Evolutionary conservation across 805 yeast species (phyloP).

Genomic region (Tetrapisispora iriomotensis): DNA sequence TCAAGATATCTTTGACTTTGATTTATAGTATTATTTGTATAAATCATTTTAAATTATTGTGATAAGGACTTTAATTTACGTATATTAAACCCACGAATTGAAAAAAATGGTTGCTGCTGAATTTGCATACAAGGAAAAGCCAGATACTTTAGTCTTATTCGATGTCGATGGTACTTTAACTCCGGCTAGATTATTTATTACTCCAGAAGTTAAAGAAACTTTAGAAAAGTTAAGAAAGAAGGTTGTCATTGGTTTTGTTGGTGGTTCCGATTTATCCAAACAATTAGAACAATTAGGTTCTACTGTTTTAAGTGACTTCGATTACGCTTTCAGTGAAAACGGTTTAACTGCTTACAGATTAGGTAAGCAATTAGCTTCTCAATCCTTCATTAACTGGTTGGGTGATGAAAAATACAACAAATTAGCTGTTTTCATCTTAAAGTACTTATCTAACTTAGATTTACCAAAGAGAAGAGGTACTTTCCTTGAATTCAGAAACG

Average conservation of each 20-base stretch:
- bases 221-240: slow-evolving; percentile 75
- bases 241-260: slow-evolving; percentile 93
- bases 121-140: slow-evolving; percentile 67
- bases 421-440: slow-evolving; percentile 75
- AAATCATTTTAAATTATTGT: too few species aligned
- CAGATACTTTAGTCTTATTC: slow-evolving; percentile 81
- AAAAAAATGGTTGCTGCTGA: slow-evolving; percentile 27
- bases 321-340: slow-evolving; percentile 93
- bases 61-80: too few species aligned
- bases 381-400: slow-evolving; percentile 89
- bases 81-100: too few species aligned
- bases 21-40: too few species aligned
- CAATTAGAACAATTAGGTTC: slow-evolving; percentile 94
- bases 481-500: slow-evolving; percentile 96
- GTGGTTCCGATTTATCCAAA: slow-evolving; percentile 90
- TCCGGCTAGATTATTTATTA: slow-evolving; percentile 80
- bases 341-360: slow-evolving; percentile 95
- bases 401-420: slow-evolving; percentile 92
- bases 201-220: slow-evolving; percentile 67
- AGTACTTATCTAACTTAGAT: slow-evolving; percentile 76
- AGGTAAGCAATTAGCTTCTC: slow-evolving; percentile 83
- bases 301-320: slow-evolving; percentile 68
- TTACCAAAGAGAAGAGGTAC: slow-evolving; percentile 98
- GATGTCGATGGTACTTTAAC: slow-evolving; percentile 98
- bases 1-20: too few species aligned